Percentiles rank a stretch among this genome's conserved stretches.
Evolutionary conservation across 345 rosid genomes (phyloP).

Genomic region (Euclidium syriacum): DNA sequence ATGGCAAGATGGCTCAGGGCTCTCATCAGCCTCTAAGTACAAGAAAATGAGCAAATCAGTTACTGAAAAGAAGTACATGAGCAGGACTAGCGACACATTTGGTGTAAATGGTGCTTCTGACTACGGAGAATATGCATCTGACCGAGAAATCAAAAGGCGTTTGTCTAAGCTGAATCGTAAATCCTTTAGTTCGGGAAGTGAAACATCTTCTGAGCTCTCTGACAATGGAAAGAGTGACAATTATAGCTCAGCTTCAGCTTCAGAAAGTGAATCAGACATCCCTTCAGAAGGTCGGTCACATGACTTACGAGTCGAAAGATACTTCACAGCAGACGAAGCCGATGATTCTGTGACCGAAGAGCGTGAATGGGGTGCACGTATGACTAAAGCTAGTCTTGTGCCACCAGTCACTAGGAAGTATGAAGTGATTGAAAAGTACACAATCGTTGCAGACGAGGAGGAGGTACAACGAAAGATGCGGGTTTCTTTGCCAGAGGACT

Average conservation of each 20-base stretch:
- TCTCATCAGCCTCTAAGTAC: conserved; percentile 53
- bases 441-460: conserved; percentile 84
- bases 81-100: conserved; percentile 57
- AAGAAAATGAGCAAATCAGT: conserved; percentile 46
- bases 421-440: conserved; percentile 80
- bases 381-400: conserved; percentile 96
- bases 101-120: conserved; percentile 47
- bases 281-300: conserved; percentile 51
- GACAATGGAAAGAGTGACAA: conserved; percentile 57
- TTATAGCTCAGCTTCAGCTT: conserved; percentile 70
- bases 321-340: conserved; percentile 50
- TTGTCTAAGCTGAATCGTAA: conserved; percentile 76
- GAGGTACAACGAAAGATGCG: conserved; percentile 85
- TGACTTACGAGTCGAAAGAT: conserved; percentile 59
- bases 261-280: conserved; percentile 85
- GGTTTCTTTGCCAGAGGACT: conserved; percentile 93
- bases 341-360: conserved; percentile 65
- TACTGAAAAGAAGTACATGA: conserved; percentile 59
- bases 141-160: conserved; percentile 82
- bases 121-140: conserved; percentile 79
- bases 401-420: conserved; percentile 99
- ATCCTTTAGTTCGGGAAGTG: conserved; percentile 83
- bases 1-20: conserved; percentile 72
- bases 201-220: conserved; percentile 83
- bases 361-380: conserved; percentile 99